A percentile compares a stretch with the other conserved stretches of the same genome.
Conservation (phyloP, 176 grass and related monocot species). For the Eragrostis curvula region DNA sequence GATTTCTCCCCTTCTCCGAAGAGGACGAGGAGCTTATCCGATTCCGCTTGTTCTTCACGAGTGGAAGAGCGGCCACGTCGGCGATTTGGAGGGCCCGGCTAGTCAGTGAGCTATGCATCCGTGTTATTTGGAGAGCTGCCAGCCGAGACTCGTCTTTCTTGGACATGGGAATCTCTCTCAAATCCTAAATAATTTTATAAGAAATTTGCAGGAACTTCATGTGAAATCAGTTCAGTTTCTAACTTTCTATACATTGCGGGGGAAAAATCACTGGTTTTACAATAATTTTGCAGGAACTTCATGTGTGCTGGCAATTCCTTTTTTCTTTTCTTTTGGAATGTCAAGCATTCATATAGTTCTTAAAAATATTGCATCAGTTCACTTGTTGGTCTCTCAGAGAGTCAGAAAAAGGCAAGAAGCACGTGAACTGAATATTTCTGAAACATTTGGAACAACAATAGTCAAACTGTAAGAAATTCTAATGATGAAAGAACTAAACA, state of each 20-base stretch:
- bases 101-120: neutral
- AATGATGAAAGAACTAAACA: neutral
- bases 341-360: neutral
- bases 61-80: neutral
- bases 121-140: neutral
- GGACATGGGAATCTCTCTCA: neutral
- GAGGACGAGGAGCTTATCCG: slow-evolving; percentile 9
- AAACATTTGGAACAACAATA: neutral
- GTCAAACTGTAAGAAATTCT: neutral
- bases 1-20: neutral
- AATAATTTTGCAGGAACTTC: too few species aligned
- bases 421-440: neutral
- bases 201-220: too few species aligned
- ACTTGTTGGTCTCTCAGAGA: neutral
- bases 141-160: neutral
- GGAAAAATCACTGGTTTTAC: too few species aligned
- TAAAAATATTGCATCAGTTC: neutral
- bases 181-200: neutral
- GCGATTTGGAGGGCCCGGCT: neutral
- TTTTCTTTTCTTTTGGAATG: too few species aligned
- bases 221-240: too few species aligned
- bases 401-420: neutral
- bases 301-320: too few species aligned
- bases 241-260: too few species aligned
- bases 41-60: neutral